Evolutionary conservation across 345 rosid species (phyloP), one percentile per base, ranked within the genome.

Genomic region (Theobroma cacao): DNA sequence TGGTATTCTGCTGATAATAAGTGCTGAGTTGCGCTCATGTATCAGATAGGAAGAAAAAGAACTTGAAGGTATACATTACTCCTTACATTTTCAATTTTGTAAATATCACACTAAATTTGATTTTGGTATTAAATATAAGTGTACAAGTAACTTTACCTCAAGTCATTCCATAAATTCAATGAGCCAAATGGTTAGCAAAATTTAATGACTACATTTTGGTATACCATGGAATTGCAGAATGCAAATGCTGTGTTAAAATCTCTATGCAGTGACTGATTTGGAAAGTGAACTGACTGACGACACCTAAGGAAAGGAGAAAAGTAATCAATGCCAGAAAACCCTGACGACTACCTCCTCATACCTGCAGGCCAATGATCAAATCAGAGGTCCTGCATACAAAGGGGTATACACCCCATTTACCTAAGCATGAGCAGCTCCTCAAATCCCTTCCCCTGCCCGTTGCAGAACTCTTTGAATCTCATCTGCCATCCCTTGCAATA

Each of bases 391-490:
- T 18, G 58, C 59, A 43, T 18, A 20, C 28, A 1, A 3, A n/a
- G 41, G 40, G 31, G 31, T 10, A n/a, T 65, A 20, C 47, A 69
- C 14, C 48, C 43, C 6, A 33, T 34, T 62, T 1, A 18, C 31
- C 41, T n/a, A 11, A 17, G 15, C 40, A 18, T 31, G 30, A 40
- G 45, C 22, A 31, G 20, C 38, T 38, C 73, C 40, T 88, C 80
- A 87, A 47, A 80, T 34, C 33, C 86, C 88, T 81, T 91, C 92
- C 36, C 90, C 90, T 5, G 90, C 87, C 79, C 81, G 85, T 80
- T 90, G 95, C 80, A 96, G 73, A 80, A 87, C 97, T 62, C 97
- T 82, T 75, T 81, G 86, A 69, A 96, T 89, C 77, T 96, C 99
- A 31, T 92, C 92, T 24, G 94, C 94, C 92, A 96, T 81, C 62